Base-by-base conservation (phyloP, 139 green algal genomes). In the Tetradesmus lagerheimii region DNA sequence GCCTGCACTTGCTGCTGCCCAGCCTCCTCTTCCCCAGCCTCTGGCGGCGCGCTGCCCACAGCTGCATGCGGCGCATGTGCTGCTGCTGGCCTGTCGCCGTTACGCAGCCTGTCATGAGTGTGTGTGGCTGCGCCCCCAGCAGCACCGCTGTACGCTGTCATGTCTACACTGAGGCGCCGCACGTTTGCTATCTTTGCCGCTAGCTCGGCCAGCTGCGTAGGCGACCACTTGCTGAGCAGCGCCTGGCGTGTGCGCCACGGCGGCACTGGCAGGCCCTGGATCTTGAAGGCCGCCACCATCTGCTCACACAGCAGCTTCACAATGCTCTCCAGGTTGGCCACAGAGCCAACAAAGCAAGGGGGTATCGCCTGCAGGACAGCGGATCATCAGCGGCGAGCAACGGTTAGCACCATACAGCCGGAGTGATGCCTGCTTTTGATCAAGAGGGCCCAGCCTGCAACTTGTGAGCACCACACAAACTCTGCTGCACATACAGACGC, bases 181-280 rank as follows among this genome's bases (percentile, higher is more conserved):
- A 89, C 57, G 27, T 80, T 85, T 34, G 67, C 47, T 67, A 95
- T 89, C 38, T 91, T 87, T 5, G 71, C 37, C n/a, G 80, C 82
- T 8, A 95, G 87, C 83, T 92, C 82, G 15, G 31, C 8, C 27
- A 94, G 66, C 38, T 93, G 86, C 5, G 45, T 50, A 1, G 90
- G 89, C 2, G 89, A 89, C 94, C 94, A 97, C 87, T 97, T 97
- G 81, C 85, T 93, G 12, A 97, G 89, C 90, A 96, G 88, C 27
- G 93, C 94, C 62, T 93, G 91, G 74, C 82, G 80, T 31, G 93
- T 93, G 53, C 95, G 93, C 95, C 95, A 97, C 16, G 95, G 95
- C 14, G 95, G 95, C 76, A 97, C 86, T 31, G 93, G 45, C 47
- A 96, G 92, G 2, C 91, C 91, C n/a, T 93, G 87, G 27, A 87